Base-by-base conservation (phyloP, 1,284 basidiomycete genomes). In the Cryptococcus wingfieldii region DNA sequence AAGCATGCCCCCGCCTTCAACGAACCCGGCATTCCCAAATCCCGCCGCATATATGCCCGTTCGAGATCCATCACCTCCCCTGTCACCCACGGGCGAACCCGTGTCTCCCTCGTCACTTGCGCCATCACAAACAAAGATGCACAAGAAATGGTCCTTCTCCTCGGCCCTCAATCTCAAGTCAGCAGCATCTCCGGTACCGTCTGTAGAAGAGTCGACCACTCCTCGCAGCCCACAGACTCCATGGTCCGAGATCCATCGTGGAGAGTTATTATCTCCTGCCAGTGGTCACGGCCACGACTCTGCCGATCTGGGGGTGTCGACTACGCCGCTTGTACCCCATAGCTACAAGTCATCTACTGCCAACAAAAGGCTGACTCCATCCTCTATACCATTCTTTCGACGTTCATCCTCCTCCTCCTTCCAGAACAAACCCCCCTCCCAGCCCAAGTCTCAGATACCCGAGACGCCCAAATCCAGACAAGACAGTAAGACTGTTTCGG, bases 121-220 rank as follows among this genome's bases (percentile, higher is more conserved):
- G 1, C 42, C 42, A 10, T 39, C 59, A 18, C 52, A 57, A 5
- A 61, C 59, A 10, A 52, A 50, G 25, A 74, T 76, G 66, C 89
- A 85, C 42, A 95, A 94, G 80, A 97, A 96, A 77, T 97, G 93
- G 93, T 95, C 91, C 67, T 90, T 97, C 77, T 90, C 90, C 6
- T 88, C 84, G 56, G 89, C 89, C 6, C 79, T 96, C n/a, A 92
- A 88, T 65, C 83, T 91, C 65, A 89, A 86, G 71, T 77, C 66
- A 41, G 38, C 34, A 34, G 37, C 68, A 62, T 52, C 65, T 6
- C 61, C 34, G 56, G 68, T 38, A 47, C 64, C 31, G 58, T 54
- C 51, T 14, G 47, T 46, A 8, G 56, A 58, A 31, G 58, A 61
- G 12, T 53, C 56, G 23, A 46, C 10, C 14, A 56, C 59, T 12